Evolutionary conservation across 305 asterid genomes (phyloP).

Genomic region (Plantago rigida): DNA sequence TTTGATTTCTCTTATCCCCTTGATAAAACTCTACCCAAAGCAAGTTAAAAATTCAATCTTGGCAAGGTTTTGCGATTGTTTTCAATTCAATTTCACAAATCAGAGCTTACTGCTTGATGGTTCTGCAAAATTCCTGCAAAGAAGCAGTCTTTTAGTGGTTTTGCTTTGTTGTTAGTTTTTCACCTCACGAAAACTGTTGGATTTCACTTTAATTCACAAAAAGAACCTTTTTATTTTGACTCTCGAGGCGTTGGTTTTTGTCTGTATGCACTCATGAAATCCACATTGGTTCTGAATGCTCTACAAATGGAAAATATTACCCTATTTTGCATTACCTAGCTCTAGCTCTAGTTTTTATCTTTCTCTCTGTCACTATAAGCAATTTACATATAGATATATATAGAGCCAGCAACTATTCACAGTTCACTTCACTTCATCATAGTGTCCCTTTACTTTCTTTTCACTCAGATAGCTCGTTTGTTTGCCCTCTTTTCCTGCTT

Average conservation of each 20-base stretch:
- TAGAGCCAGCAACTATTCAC: neutral
- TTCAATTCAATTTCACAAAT: no score
- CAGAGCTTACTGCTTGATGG: neutral
- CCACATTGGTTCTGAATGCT: neutral
- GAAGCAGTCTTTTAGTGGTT: neutral
- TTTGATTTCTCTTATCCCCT: neutral
- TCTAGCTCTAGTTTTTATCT: slow-evolving; percentile 5
- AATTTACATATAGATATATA: neutral
- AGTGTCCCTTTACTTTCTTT: slow-evolving; percentile 4
- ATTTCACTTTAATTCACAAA: neutral
- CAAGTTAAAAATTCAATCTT: slow-evolving; percentile 1
- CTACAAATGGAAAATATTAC: slow-evolving; percentile 1
- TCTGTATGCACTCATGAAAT: slow-evolving; percentile 5
- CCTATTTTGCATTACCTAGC: slow-evolving; percentile 1
- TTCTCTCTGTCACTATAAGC: neutral
- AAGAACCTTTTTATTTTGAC: neutral
- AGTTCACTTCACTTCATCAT: neutral
- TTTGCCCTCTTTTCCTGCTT: neutral
- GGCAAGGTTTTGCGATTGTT: neutral
- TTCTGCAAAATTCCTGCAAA: neutral
- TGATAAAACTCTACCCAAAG: no score
- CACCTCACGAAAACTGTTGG: neutral
- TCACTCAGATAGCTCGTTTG: slow-evolving; percentile 4
- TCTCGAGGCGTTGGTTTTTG: neutral
- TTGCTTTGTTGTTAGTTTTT: neutral